Base-by-base conservation (phyloP, 257 asterid genomes). In the Jasminum sambac region DNA sequence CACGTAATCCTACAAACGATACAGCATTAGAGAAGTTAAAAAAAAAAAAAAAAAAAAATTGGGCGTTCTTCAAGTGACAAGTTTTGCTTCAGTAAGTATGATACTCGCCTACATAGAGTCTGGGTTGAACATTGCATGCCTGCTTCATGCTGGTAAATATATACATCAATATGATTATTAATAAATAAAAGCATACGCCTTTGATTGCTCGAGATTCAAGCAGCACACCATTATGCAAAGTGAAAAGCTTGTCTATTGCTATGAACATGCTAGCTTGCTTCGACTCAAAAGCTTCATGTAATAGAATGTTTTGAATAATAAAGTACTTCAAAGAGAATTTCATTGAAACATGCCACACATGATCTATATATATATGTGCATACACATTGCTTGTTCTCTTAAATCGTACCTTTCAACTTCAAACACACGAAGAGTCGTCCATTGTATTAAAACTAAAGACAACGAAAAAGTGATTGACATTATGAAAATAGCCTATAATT, bases 101-200 rank as follows among this genome's bases (percentile, higher is more conserved):
- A 58, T 25, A 46, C 71, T 75, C 80, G 84, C 97, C 97, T 64
- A 90, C 72, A 65, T 89, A 90, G 62, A 93, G 71, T 63, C 87
- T 82, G 70, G 89, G 95, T 68, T 96, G 80, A 60, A 89, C 92
- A 3, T 80, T 82, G 73, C 87, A 87, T 0, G 96, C 88, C 10
- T 89, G 97, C 34, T 90, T 93, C 39, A 85, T 86, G 57, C 96
- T 89, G 6, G 98, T 93, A 60, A 93, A 83, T 90, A 93, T 83
- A 84, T 87, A 89, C 69, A 93, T 72, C 37, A 93, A 71, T 75
- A 90, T 82, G 75, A 90, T 84, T 10, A 82, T 85, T 24, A 85
- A 66, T 1, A 90, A 73, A 78, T 93, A 93, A 6, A 86, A 66
- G 44, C 87, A 65, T 77, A 93, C 75, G 12, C 92, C 82, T 63